phyloP scores from a whole-genome alignment of 2,329 filamentous ascomycete genomes.

The Claviceps africana region DNA sequence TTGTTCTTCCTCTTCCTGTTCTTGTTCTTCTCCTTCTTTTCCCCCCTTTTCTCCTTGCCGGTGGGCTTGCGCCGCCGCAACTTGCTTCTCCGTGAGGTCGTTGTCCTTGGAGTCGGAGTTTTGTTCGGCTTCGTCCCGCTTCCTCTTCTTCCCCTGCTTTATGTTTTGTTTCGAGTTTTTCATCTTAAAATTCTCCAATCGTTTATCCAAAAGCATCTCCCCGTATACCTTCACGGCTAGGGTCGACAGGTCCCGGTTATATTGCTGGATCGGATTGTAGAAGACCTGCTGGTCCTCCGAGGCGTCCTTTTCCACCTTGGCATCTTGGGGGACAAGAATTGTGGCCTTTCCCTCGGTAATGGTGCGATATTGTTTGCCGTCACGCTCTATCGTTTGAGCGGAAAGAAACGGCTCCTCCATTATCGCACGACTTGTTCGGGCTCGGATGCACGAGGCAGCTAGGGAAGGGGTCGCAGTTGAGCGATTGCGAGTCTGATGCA shows the following conservation, averaged over 20 bases:
- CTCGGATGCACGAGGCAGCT: background rate
- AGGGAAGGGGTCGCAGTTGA: slow-evolving; percentile 1
- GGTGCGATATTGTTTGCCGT: slow-evolving; percentile 36
- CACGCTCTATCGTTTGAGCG: slow-evolving; percentile 15
- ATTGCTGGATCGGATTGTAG: slow-evolving; percentile 98
- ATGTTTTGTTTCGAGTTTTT: slow-evolving; percentile 30
- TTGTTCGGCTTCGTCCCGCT: slow-evolving; percentile 23
- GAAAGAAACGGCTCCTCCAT: slow-evolving; percentile 9
- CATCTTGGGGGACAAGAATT: slow-evolving; percentile 37
- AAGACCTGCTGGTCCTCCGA: slow-evolving; percentile 69
- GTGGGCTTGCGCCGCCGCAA: slow-evolving; percentile 4
- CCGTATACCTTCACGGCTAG: slow-evolving; percentile 84
- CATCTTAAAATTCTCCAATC: slow-evolving; percentile 20
- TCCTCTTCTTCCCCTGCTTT: slow-evolving; percentile 31
- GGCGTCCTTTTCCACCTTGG: slow-evolving; percentile 33
- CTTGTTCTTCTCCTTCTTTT: background rate
- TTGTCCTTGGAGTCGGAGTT: background rate
- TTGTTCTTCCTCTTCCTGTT: background rate
- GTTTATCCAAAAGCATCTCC: slow-evolving; percentile 43
- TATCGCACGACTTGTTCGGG: slow-evolving; percentile 1
- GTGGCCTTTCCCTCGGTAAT: slow-evolving; percentile 43
- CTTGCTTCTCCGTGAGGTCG: slow-evolving; percentile 1
- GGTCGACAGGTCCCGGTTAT: slow-evolving; percentile 91
- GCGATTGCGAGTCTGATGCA: background rate
- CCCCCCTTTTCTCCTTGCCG: background rate